Evolutionary conservation across 192 early-diverging fungal species (phyloP), one percentile per base, ranked within the genome.

Genomic region (Coemansia sp.): DNA sequence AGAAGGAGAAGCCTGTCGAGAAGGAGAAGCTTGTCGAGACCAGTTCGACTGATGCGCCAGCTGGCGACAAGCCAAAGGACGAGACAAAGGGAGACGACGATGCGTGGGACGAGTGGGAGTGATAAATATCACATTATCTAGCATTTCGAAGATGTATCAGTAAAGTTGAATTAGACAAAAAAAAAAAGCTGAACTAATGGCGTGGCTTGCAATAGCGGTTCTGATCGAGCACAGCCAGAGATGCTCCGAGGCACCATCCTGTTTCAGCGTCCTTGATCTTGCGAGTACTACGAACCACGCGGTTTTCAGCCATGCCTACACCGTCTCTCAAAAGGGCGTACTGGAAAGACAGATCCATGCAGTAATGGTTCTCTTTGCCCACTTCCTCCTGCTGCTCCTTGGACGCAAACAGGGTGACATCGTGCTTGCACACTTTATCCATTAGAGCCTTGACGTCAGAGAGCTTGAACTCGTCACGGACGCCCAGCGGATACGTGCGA

Each of bases 161-260:
- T 44, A 29, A 36, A 36, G 6, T 12, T 9, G 14, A 25, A 29
- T n/a, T 29, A 17, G 6, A 10, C 11, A 15, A 41, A 14, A 46
- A 3, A 65, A 65, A 23, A 14, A 27, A 27, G 27, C 0, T 27
- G 46, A 21, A 17, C 29, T 58, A 62, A 38, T 68, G 42, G 15
- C 23, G 2, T 2, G 42, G 39, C 62, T 66, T 71, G 76, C 80
- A 83, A 50, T 83, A 83, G 27, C 38, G 32, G 48, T 68, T 59
- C 69, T 83, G 72, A 34, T 95, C 92, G 11, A 96, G 76, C 58
- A 97, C 84, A 27, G 92, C 87, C 62, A 98, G 90, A 23, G 95
- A 89, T 23, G 95, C 95, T 31, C 97, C 97, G 44, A 98, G 82
- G 75, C 93, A 94, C 97, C 97, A 99, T 12, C 97, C 97, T 17